Conservation (phyloP, 805 yeast genomes). For the Metschnikowia santaceciliae region DNA sequence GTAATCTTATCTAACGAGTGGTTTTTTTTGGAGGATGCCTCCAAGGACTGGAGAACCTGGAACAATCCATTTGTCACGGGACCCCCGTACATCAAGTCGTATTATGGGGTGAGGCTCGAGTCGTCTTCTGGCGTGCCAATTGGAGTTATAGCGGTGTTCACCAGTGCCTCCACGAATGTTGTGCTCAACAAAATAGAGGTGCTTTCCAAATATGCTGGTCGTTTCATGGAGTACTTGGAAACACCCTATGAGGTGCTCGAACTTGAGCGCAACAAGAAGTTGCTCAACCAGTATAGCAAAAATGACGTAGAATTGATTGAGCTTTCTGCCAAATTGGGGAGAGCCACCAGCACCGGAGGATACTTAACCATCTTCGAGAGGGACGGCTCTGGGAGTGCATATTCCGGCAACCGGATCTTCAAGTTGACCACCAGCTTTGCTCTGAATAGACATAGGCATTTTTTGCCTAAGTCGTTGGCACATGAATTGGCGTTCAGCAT, state of each 20-base stretch:
- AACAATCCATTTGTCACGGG: conserved; percentile 63
- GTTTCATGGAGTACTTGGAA: conserved; percentile 41
- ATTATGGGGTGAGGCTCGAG: conserved; percentile 60
- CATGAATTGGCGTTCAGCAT: not conserved
- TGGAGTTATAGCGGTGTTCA: conserved; percentile 61
- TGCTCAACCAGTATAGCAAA: conserved; percentile 9
- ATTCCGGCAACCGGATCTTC: conserved; percentile 46
- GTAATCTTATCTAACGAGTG: conserved; percentile 55
- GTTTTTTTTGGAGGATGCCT: conserved; percentile 55
- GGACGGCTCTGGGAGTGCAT: conserved; percentile 65
- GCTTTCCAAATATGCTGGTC: conserved; percentile 37
- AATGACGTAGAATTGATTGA: conserved; percentile 28
- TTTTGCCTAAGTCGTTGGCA: conserved; percentile 33
- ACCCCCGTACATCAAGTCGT: conserved; percentile 56
- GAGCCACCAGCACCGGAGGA: conserved; percentile 50
- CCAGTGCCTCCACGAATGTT: conserved; percentile 40
- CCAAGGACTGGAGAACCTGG: conserved; percentile 65
- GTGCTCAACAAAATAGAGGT: conserved; percentile 29
- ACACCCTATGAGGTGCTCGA: conserved; percentile 24
- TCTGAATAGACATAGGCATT: conserved; percentile 1
- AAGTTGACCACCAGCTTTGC: conserved; percentile 27
- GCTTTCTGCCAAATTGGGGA: conserved; percentile 40
- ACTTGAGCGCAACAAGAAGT: conserved; percentile 3
- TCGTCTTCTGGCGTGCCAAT: conserved; percentile 39
- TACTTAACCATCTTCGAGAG: conserved; percentile 49